A percentile compares a stretch with the other conserved stretches of the same genome.
Conservation (phyloP, 108 stramenopile genomes). For the Pseudonitzschia multiseries region DNA sequence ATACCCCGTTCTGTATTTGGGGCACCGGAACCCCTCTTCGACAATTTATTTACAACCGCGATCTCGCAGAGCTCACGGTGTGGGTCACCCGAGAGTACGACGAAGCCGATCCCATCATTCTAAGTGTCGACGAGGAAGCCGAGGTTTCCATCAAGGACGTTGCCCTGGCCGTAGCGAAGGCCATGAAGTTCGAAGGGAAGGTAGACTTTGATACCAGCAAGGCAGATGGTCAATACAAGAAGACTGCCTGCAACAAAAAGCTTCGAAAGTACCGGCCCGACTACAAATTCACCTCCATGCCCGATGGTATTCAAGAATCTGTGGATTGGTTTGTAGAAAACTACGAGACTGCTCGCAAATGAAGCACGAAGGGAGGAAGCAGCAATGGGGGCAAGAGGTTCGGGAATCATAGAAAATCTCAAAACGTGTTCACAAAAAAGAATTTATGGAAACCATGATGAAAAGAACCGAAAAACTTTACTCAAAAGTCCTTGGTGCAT, state of each 20-base stretch:
- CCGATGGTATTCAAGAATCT: constrained; percentile 89
- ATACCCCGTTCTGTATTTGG: constrained; percentile 94
- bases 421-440: too few species aligned
- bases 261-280: constrained; percentile 84
- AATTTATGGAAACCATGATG: too few species aligned
- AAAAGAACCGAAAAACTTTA: too few species aligned
- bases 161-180: constrained; percentile 89
- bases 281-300: constrained; percentile 92
- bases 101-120: constrained; percentile 89
- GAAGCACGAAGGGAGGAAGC: not conserved
- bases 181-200: constrained; percentile 92
- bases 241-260: constrained; percentile 96
- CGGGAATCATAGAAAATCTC: not conserved
- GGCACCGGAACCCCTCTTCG: constrained; percentile 94
- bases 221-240: constrained; percentile 98
- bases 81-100: constrained; percentile 95
- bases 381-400: not conserved
- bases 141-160: constrained; percentile 97
- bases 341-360: constrained; percentile 63
- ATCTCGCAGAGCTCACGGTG: constrained; percentile 95
- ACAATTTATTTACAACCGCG: constrained; percentile 94
- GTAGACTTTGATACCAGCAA: constrained; percentile 90
- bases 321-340: constrained; percentile 93
- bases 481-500: too few species aligned
- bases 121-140: constrained; percentile 90